A percentile compares a stretch with the other conserved stretches of the same genome.
phyloP scores from a whole-genome alignment of 352 stramenopile genomes.

The Phytophthora kernoviae region DNA sequence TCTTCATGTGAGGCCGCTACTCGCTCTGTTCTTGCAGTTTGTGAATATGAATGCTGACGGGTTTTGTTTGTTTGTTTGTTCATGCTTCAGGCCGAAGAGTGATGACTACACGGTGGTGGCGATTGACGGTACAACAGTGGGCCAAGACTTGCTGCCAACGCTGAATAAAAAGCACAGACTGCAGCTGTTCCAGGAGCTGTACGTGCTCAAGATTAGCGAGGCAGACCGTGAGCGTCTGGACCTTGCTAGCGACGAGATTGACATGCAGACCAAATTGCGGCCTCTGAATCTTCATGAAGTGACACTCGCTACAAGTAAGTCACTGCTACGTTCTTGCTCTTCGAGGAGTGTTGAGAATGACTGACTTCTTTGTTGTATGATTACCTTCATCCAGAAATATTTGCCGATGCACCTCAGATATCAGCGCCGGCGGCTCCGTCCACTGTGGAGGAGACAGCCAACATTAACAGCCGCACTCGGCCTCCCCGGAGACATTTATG shows the following conservation, averaged over 20 bases:
- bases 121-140: constrained; percentile 78
- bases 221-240: constrained; percentile 82
- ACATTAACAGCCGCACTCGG: constrained; percentile 67
- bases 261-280: constrained; percentile 87
- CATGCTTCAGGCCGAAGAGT: constrained; percentile 73
- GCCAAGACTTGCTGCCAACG: constrained; percentile 83
- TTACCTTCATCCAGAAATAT: constrained; percentile 64
- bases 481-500: constrained; percentile 90
- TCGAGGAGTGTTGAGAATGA: constrained; percentile 4
- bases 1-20: constrained; percentile 71
- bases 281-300: constrained; percentile 88
- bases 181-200: constrained; percentile 86
- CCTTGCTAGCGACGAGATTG: constrained; percentile 83
- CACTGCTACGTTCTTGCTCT: constrained; percentile 2
- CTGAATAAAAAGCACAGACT: constrained; percentile 89
- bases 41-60: constrained; percentile 10
- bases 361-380: not conserved
- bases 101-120: constrained; percentile 90
- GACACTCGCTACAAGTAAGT: constrained; percentile 84
- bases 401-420: constrained; percentile 82
- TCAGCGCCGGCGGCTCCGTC: constrained; percentile 60
- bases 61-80: too few species aligned
- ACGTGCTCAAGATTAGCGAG: constrained; percentile 90
- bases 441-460: constrained; percentile 66
- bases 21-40: not conserved